These are phyloP conservation scores for Penicillium goetzii DNA, from an alignment of 495 filamentous ascomycete genomes.

Conservation along the genomic window DNA sequence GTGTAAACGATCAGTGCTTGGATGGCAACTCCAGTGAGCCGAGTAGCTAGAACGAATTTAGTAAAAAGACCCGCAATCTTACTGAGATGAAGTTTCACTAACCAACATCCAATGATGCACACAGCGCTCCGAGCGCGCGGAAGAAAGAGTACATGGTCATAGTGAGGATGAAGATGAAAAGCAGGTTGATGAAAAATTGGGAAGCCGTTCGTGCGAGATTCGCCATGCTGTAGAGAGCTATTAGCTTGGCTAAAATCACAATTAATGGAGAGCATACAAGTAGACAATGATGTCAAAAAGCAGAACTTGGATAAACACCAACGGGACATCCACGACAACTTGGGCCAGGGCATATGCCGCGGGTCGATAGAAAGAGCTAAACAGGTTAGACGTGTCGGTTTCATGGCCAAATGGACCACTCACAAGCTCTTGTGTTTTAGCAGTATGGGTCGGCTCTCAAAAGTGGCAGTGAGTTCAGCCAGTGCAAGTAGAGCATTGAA, in stretches of 20 bases:
- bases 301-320: slow-evolving; percentile 68
- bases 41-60: slow-evolving; percentile 51
- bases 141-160: slow-evolving; percentile 83
- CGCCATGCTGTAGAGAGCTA: slow-evolving; percentile 45
- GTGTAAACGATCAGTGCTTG: slow-evolving; percentile 75
- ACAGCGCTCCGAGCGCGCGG: slow-evolving; percentile 69
- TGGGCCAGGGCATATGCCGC: slow-evolving; percentile 78
- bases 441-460: slow-evolving; percentile 71
- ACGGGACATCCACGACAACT: slow-evolving; percentile 73
- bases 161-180: slow-evolving; percentile 64
- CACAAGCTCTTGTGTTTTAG: slow-evolving; percentile 78
- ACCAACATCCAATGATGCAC: slow-evolving; percentile 62
- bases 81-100: slow-evolving; percentile 9
- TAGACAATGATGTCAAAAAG: slow-evolving; percentile 79
- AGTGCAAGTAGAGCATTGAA: slow-evolving; percentile 82
- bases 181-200: slow-evolving; percentile 80
- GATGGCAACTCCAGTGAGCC: slow-evolving; percentile 65
- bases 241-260: slow-evolving; percentile 21
- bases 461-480: slow-evolving; percentile 73
- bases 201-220: slow-evolving; percentile 68
- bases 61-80: not conserved
- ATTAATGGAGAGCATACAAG: slow-evolving; percentile 47
- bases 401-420: slow-evolving; percentile 10
- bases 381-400: not conserved
- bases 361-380: slow-evolving; percentile 76